Evolutionary conservation across 495 filamentous ascomycete genomes (phyloP).

Genomic region (Geoglossum glabrum): DNA sequence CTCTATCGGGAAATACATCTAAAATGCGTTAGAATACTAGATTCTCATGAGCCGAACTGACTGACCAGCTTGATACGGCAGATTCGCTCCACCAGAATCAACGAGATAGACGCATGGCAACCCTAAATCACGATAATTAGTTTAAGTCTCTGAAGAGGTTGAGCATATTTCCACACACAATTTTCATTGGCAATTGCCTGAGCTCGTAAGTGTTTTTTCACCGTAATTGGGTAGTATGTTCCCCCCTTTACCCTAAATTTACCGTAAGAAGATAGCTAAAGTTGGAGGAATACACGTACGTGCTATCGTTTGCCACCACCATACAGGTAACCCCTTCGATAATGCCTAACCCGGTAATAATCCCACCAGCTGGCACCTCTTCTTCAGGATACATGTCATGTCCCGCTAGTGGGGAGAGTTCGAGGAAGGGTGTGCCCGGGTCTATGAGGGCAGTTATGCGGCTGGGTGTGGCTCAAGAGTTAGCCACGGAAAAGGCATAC

Average conservation of each 20-base stretch:
- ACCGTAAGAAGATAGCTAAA: neutral
- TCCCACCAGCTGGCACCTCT: slow-evolving; percentile 70
- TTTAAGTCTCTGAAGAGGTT: neutral
- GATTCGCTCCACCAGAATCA: slow-evolving; percentile 88
- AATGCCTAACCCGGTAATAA: slow-evolving; percentile 81
- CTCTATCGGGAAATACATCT: slow-evolving; percentile 86
- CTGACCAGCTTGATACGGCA: slow-evolving; percentile 60
- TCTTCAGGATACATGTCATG: slow-evolving; percentile 73
- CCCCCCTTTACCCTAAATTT: slow-evolving; percentile 66
- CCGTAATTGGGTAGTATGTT: slow-evolving; percentile 93
- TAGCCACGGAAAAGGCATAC: neutral
- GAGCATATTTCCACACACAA: slow-evolving; percentile 18
- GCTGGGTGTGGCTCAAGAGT: slow-evolving; percentile 11
- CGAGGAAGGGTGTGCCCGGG: slow-evolving; percentile 74
- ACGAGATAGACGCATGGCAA: slow-evolving; percentile 87
- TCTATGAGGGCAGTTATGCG: slow-evolving; percentile 77
- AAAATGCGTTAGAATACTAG: neutral
- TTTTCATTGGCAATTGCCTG: slow-evolving; percentile 87
- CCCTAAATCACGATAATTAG: slow-evolving; percentile 14
- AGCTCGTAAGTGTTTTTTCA: slow-evolving; percentile 91
- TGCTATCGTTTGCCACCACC: slow-evolving; percentile 93
- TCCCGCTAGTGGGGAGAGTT: slow-evolving; percentile 73
- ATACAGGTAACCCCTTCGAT: slow-evolving; percentile 83
- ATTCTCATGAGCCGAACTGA: neutral
- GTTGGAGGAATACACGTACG: slow-evolving; percentile 22